phyloP scores from a whole-genome alignment of 2,329 filamentous ascomycete genomes.

The Dactylellina drechsleri region DNA sequence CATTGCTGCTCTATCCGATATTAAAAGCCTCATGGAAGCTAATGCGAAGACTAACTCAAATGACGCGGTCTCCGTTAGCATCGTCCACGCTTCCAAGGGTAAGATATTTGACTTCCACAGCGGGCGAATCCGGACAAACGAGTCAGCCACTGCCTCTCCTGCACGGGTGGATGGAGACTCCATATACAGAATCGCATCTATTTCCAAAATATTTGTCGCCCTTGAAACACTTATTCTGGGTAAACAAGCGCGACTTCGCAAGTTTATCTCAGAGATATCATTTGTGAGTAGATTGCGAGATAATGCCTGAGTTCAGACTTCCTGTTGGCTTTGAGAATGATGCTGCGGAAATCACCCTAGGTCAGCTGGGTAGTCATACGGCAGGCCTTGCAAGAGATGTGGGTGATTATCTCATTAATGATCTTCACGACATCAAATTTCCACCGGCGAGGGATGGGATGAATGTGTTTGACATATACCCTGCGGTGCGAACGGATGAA shows the following conservation, averaged over 20 bases:
- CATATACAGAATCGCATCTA: constrained; percentile 40
- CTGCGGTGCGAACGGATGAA: constrained; percentile 17
- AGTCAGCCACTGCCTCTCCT: constrained; percentile 16
- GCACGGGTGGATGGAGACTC: constrained; percentile 23
- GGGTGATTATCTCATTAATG: constrained; percentile 22
- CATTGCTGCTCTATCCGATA: constrained; percentile 9
- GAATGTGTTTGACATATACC: constrained; percentile 21
- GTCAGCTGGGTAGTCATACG: constrained; percentile 38
- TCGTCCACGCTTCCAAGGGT: constrained; percentile 43
- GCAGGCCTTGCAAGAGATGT: constrained; percentile 36
- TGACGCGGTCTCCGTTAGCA: constrained; percentile 42
- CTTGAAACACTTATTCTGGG: constrained; percentile 27
- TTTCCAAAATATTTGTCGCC: constrained; percentile 33
- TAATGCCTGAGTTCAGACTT: constrained; percentile 33
- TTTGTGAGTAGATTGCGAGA: constrained; percentile 30
- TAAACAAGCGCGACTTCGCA: constrained; percentile 19
- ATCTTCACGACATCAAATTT: constrained; percentile 29
- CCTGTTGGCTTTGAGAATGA: constrained; percentile 26
- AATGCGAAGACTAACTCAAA: constrained; percentile 8
- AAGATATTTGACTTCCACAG: constrained; percentile 48
- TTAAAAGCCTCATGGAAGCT: constrained; percentile 12
- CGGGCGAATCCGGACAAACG: constrained; percentile 31
- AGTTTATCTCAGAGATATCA: constrained; percentile 25
- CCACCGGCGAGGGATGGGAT: constrained; percentile 12
- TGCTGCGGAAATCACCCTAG: constrained; percentile 36